A percentile compares a stretch with the other conserved stretches of the same genome.
phyloP scores from a whole-genome alignment of 2,329 filamentous ascomycete genomes.

The Apiospora hydei region DNA sequence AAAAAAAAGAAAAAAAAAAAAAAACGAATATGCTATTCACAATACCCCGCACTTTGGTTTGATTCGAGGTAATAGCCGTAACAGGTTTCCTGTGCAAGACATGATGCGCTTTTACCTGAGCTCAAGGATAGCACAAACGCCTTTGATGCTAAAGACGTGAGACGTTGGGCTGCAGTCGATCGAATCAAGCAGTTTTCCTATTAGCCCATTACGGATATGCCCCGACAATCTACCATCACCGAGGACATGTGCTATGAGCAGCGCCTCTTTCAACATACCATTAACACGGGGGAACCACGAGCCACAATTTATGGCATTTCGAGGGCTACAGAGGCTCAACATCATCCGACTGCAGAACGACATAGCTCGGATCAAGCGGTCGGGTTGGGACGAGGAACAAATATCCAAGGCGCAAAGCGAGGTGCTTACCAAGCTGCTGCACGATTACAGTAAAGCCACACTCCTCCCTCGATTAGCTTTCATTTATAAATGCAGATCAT shows the following conservation, averaged over 20 bases:
- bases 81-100: no score
- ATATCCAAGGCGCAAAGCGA: background rate
- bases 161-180: background rate
- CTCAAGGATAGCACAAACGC: no score
- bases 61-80: no score
- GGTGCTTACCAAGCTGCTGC: background rate
- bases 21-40: no score
- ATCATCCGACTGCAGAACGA: background rate
- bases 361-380: background rate
- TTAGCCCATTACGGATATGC: background rate
- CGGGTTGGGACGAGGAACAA: background rate
- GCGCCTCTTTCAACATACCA: background rate
- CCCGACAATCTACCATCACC: background rate
- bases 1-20: no score
- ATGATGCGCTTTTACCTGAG: background rate
- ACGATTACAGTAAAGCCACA: background rate
- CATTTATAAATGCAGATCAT: no score
- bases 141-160: background rate
- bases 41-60: no score
- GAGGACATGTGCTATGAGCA: background rate
- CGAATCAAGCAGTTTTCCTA: background rate
- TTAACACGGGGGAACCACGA: background rate
- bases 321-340: conserved; percentile 3
- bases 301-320: background rate
- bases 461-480: no score